Conservation (phyloP, 495 filamentous ascomycete genomes). For the Penicillium crystallinum region DNA sequence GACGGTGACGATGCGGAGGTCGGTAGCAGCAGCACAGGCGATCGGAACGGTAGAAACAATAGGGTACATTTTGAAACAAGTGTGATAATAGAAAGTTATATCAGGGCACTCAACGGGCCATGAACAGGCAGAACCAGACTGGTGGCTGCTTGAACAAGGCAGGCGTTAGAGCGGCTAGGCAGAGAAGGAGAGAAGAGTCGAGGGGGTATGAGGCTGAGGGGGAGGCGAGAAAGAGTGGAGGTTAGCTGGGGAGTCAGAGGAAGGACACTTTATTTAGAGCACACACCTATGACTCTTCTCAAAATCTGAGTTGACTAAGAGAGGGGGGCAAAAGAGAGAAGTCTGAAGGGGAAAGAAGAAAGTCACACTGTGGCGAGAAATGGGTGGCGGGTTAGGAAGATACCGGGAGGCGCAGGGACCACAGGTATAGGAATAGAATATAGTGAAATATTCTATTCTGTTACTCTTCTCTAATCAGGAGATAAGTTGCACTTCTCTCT, state of each 20-base stretch:
- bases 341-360: constrained; percentile 11
- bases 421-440: constrained; percentile 4
- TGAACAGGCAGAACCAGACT: constrained; percentile 19
- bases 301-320: constrained; percentile 8
- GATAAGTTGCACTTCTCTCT: neutral
- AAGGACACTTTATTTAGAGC: constrained; percentile 4
- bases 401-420: constrained; percentile 11
- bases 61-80: constrained; percentile 27
- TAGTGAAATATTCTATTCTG: constrained; percentile 2
- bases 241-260: neutral
- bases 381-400: constrained; percentile 23
- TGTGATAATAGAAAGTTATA: neutral
- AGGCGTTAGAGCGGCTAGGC: constrained; percentile 17
- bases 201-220: neutral
- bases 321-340: constrained; percentile 5
- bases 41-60: constrained; percentile 24
- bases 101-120: constrained; percentile 23
- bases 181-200: constrained; percentile 1
- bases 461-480: neutral
- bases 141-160: constrained; percentile 16
- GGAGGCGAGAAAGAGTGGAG: neutral
- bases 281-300: constrained; percentile 15
- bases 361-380: constrained; percentile 23
- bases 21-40: constrained; percentile 24
- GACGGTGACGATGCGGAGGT: constrained; percentile 15